Conservation (phyloP, 225 moss, liverwort and hornwort genomes). For the Physcomitrellopsis africana region DNA sequence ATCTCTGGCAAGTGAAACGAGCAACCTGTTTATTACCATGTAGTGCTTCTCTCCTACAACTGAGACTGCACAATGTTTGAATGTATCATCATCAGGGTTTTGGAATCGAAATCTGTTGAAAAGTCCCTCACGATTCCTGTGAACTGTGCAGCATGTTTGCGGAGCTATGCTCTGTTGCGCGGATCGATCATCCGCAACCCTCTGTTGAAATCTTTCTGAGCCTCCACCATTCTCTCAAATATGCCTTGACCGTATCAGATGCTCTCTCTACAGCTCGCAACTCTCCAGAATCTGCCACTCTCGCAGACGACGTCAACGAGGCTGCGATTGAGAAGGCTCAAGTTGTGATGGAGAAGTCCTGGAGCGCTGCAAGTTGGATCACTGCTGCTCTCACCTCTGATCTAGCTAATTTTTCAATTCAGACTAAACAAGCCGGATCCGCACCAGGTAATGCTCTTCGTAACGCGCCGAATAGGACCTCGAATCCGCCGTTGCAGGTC, state of each 20-base stretch:
- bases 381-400: constrained; percentile 66
- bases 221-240: constrained; percentile 77
- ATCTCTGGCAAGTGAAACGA: constrained; percentile 61
- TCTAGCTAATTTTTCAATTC: constrained; percentile 64
- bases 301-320: constrained; percentile 45
- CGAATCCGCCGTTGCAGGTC: constrained; percentile 43
- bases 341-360: constrained; percentile 68
- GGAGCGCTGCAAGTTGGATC: constrained; percentile 69
- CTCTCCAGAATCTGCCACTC: constrained; percentile 37
- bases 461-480: constrained; percentile 48
- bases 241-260: constrained; percentile 75
- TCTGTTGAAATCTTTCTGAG: constrained; percentile 88
- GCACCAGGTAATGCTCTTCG: constrained; percentile 33
- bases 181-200: constrained; percentile 81
- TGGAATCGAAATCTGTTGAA: neutral
- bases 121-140: constrained; percentile 11
- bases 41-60: neutral
- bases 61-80: neutral
- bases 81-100: neutral
- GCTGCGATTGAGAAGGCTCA: constrained; percentile 53
- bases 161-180: constrained; percentile 77
- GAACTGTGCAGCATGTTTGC: constrained; percentile 86
- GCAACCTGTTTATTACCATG: neutral
- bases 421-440: constrained; percentile 57
- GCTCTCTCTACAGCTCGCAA: constrained; percentile 69